Percentiles rank a stretch among this genome's conserved stretches.
phyloP scores from a whole-genome alignment of 1,284 basidiomycete species.

The Cutaneotrichosporon mucoides region DNA sequence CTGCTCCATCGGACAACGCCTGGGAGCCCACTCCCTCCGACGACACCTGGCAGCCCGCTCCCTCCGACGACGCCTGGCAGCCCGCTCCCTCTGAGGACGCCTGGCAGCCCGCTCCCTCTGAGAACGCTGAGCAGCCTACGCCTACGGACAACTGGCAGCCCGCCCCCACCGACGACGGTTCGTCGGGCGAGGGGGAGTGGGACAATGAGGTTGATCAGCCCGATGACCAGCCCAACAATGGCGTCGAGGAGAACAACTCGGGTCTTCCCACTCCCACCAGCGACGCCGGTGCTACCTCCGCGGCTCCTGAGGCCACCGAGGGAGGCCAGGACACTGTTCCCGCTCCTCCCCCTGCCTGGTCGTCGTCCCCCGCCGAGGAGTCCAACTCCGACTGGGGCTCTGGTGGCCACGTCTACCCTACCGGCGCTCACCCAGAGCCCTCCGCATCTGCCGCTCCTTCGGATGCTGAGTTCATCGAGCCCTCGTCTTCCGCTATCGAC shows the following conservation, averaged over 20 bases:
- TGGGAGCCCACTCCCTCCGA: not conserved
- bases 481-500: not conserved
- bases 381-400: not conserved
- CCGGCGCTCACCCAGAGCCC: conserved; percentile 7
- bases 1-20: not conserved
- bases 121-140: not conserved
- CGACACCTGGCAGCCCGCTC: not conserved
- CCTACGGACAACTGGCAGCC: not conserved
- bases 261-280: not conserved
- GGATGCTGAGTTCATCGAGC: not conserved
- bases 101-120: not conserved
- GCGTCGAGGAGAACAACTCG: not conserved
- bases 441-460: not conserved
- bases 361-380: not conserved
- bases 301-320: not conserved
- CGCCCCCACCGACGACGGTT: too few species aligned
- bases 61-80: not conserved
- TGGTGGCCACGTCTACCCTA: conserved; percentile 3
- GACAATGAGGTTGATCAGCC: not conserved
- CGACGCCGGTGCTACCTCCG: not conserved
- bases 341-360: not conserved
- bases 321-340: not conserved
- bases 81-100: not conserved
- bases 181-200: too few species aligned
- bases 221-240: not conserved